phyloP scores from a whole-genome alignment of 2,329 filamentous ascomycete genomes.

The Pseudonectria buxi region DNA sequence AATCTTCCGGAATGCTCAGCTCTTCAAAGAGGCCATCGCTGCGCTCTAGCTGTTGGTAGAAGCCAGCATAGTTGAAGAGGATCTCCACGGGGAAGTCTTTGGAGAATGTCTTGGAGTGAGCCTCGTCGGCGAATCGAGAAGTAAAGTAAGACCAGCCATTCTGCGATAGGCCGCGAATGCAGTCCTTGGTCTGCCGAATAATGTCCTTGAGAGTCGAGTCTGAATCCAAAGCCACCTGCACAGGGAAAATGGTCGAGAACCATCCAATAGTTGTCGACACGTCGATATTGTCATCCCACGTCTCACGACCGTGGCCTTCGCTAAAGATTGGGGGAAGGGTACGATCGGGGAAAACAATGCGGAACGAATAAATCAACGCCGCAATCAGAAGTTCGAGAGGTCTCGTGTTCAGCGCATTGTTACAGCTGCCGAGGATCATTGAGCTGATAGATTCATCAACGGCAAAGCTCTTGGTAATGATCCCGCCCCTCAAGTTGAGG shows the following conservation, averaged over 20 bases:
- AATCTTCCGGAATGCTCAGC: neutral
- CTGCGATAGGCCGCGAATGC: constrained; percentile 6
- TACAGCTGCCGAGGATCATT: constrained; percentile 7
- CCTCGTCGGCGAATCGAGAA: constrained; percentile 9
- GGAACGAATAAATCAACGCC: constrained; percentile 19
- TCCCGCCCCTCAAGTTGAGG: neutral
- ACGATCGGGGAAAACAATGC: constrained; percentile 18
- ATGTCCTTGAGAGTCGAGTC: constrained; percentile 1
- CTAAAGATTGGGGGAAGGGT: constrained; percentile 19
- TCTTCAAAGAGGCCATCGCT: constrained; percentile 1
- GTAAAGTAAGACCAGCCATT: constrained; percentile 17
- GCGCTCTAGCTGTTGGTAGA: constrained; percentile 16
- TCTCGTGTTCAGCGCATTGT: constrained; percentile 19
- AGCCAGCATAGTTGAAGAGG: constrained; percentile 18
- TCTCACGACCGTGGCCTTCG: constrained; percentile 29
- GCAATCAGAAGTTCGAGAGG: constrained; percentile 25
- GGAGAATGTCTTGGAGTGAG: constrained; percentile 20
- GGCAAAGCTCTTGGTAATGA: constrained; percentile 1
- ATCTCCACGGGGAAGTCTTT: constrained; percentile 27
- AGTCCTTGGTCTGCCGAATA: constrained; percentile 16
- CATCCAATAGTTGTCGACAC: constrained; percentile 28
- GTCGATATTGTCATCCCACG: constrained; percentile 22
- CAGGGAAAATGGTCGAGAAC: constrained; percentile 28
- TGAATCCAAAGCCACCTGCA: constrained; percentile 3
- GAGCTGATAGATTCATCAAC: constrained; percentile 5